A percentile compares a stretch with the other conserved stretches of the same genome.
These are phyloP conservation scores for Pluteus cervinus DNA, from an alignment of 768 basidiomycete genomes.

Conservation along the genomic window DNA sequence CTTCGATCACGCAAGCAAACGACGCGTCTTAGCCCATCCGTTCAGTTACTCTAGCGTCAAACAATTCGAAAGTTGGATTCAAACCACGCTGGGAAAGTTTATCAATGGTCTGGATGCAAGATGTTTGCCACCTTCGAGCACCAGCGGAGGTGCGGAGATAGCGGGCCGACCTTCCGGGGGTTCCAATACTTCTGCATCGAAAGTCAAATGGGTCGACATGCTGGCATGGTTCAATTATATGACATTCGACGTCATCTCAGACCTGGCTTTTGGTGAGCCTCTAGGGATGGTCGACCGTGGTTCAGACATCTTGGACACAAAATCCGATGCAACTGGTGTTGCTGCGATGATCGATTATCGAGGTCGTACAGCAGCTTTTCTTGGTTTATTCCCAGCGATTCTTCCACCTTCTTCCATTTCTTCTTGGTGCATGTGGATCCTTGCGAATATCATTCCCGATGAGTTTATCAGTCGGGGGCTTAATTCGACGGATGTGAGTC, in stretches of 20 bases:
- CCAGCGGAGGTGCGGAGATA: no score
- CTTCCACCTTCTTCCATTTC: no score
- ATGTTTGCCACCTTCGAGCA: no score
- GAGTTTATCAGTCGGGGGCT: no score
- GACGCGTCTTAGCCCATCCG: conserved; percentile 24
- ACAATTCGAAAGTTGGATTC: conserved; percentile 15
- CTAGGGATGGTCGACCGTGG: conserved; percentile 21
- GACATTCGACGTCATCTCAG: conserved; percentile 25
- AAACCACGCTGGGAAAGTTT: conserved; percentile 10
- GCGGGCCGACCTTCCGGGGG: no score
- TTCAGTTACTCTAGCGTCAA: conserved; percentile 19
- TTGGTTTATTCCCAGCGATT: no score
- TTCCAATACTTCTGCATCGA: no score
- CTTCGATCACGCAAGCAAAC: conserved; percentile 23
- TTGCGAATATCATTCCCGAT: no score
- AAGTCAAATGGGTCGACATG: conserved; percentile 14
- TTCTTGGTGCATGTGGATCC: no score
- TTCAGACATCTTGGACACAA: conserved; percentile 2
- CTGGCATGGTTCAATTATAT: conserved; percentile 28
- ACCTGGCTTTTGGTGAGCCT: conserved; percentile 26
- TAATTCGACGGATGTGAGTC: no score
- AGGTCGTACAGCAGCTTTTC: no score
- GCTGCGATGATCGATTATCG: not conserved
- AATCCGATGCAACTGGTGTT: not conserved
- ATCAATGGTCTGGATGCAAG: conserved; percentile 16